Evolutionary conservation across 306 rosid species (phyloP), one percentile per base, ranked within the genome.

Genomic region (Vigna nakashimae): DNA sequence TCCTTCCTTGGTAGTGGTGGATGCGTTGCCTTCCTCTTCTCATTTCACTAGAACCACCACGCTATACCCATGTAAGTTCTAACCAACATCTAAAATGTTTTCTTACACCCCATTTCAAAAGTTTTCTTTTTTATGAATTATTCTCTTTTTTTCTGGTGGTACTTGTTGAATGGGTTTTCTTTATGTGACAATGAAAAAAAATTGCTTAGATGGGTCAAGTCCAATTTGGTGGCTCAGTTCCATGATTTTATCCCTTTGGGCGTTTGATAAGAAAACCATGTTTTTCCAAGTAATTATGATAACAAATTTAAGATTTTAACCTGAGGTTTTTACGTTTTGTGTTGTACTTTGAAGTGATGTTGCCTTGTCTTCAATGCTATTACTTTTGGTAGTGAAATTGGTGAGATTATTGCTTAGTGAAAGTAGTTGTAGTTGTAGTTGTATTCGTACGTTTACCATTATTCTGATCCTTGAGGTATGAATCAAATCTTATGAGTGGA

Each of bases 51-150:
- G 42, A 55, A 76, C 70, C 18, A 56, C 67, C 65, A 46, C 72
- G 71, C 58, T 82, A 18, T 51, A 83, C 36, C 59, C 89, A 38
- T 84, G 99, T 92, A 85, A 95, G 88, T 70, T 82, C 45, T 74
- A 78, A 26, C 24, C 65, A 16, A 40, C 36, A n/a, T 3, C 28
- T 66, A 9, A 26, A 0, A 16, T 60, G 10, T 67, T 48, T 36
- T 7, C 13, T 38, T 42, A 2, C 46, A 42, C 38, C 57, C 36
- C 36, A 68, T 69, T n/a, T n/a, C 0, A n/a, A n/a, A 46, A 49
- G 14, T 57, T 55, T 46, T 20, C 38, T 8, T 71, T 14, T 71
- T 68, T 62, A 53, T 46, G 62, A 7, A 16, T 24, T 52, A 1
- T 28, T 7, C 12, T 7, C 20, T 60, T 24, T 64, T 30, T 40